These are phyloP conservation scores for Cucurbita maxima DNA, from an alignment of 306 rosid genomes.

Conservation along the genomic window DNA sequence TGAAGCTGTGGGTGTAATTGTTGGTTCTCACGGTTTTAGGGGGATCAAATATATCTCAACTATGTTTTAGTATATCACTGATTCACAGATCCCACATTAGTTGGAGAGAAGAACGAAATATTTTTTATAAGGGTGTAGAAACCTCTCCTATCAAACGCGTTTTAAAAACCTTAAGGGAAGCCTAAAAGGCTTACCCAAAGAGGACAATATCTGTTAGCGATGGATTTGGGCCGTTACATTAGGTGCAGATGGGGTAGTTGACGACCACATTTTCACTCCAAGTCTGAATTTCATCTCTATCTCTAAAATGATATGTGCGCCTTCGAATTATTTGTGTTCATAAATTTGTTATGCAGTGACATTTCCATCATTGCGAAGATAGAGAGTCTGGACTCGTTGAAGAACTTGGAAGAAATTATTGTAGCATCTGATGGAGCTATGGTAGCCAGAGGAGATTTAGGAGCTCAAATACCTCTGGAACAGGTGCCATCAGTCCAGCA, in stretches of 20 bases:
- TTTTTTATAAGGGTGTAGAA: no score
- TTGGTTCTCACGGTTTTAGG: neutral
- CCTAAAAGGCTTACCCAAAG: no score
- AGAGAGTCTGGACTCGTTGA: conserved; percentile 90
- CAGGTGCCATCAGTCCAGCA: conserved; percentile 96
- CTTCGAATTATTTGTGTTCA: neutral
- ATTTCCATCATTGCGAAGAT: conserved; percentile 83
- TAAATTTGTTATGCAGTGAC: conserved; percentile 34
- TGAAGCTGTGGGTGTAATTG: neutral
- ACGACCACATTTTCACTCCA: neutral
- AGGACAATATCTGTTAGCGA: no score
- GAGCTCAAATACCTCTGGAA: conserved; percentile 96
- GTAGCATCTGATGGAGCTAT: conserved; percentile 90
- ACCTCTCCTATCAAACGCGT: no score
- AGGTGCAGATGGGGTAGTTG: neutral
- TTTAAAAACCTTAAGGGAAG: no score
- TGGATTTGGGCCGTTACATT: no score
- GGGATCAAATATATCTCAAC: neutral
- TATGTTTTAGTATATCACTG: neutral
- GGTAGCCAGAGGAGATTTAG: conserved; percentile 99
- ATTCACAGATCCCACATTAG: neutral
- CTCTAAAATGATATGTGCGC: neutral
- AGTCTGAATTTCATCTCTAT: neutral
- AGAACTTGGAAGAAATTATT: conserved; percentile 89
- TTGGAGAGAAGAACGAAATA: no score